Conservation (phyloP, 805 yeast species). For the Candida morakotiae region DNA sequence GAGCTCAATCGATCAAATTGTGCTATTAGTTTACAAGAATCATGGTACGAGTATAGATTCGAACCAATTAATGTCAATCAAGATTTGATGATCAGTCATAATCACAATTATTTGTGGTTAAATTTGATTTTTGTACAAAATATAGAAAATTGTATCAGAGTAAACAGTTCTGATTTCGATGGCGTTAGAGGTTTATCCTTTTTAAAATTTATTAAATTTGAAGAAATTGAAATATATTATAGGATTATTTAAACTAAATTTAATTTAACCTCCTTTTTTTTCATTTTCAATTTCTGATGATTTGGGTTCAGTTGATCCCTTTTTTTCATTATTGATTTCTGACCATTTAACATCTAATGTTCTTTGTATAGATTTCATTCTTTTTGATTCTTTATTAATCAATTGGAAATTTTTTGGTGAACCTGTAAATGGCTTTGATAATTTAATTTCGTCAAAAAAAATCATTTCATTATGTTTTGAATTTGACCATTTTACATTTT, state of each 20-base stretch:
- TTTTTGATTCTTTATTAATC: conserved; percentile 15
- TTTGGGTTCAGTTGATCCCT: conserved; percentile 20
- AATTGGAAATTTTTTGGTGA: conserved; percentile 20
- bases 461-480: conserved; percentile 29
- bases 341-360: conserved; percentile 27
- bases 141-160: conserved; percentile 7
- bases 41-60: neutral
- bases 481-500: conserved; percentile 25
- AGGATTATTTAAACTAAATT: neutral
- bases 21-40: no score
- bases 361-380: conserved; percentile 18
- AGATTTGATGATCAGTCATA: conserved; percentile 4
- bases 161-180: conserved; percentile 47
- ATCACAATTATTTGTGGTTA: conserved; percentile 15
- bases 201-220: conserved; percentile 52
- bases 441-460: conserved; percentile 30
- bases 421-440: conserved; percentile 36
- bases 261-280: conserved; percentile 21
- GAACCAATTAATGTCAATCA: neutral
- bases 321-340: conserved; percentile 19
- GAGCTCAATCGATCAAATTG: no score
- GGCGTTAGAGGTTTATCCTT: conserved; percentile 61
- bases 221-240: conserved; percentile 43
- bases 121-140: conserved; percentile 40
- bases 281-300: conserved; percentile 25